These are phyloP conservation scores for Dillenia turbinata DNA, from an alignment of 164 flowering plant genomes.

Conservation along the genomic window DNA sequence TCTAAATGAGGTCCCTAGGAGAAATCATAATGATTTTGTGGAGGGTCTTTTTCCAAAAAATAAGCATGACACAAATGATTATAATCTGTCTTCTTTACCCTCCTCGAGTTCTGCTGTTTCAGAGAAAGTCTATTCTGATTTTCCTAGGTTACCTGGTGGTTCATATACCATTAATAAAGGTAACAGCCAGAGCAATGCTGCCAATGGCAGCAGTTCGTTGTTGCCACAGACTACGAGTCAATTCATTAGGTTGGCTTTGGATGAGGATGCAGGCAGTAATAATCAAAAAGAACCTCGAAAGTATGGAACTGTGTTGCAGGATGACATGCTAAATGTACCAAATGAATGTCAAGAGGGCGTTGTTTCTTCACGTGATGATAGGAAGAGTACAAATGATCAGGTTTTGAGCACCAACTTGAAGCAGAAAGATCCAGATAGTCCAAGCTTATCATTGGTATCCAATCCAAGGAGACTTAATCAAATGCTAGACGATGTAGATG, in stretches of 20 bases:
- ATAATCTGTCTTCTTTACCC: conserved; percentile 31
- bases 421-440: conserved; percentile 31
- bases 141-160: conserved; percentile 24
- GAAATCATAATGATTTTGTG: conserved; percentile 54
- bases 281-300: conserved; percentile 14
- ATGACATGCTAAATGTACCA: conserved; percentile 10
- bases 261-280: conserved; percentile 17
- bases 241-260: conserved; percentile 16
- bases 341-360: conserved; percentile 24
- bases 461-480: conserved; percentile 45
- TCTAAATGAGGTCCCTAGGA: conserved; percentile 69
- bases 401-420: conserved; percentile 29
- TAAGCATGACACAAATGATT: conserved; percentile 35
- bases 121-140: conserved; percentile 27
- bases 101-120: conserved; percentile 41
- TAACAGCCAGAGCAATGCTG: conserved; percentile 12
- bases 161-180: conserved; percentile 14
- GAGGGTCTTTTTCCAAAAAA: conserved; percentile 49
- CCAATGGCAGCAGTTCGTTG: conserved; percentile 15
- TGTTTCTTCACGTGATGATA: conserved; percentile 25
- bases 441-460: conserved; percentile 31
- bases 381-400: conserved; percentile 38
- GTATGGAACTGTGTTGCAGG: conserved; percentile 25
- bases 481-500: conserved; percentile 66
- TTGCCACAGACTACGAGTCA: conserved; percentile 15